phyloP scores from a whole-genome alignment of 169 alveolate species.

The Plasmodium malariae region DNA sequence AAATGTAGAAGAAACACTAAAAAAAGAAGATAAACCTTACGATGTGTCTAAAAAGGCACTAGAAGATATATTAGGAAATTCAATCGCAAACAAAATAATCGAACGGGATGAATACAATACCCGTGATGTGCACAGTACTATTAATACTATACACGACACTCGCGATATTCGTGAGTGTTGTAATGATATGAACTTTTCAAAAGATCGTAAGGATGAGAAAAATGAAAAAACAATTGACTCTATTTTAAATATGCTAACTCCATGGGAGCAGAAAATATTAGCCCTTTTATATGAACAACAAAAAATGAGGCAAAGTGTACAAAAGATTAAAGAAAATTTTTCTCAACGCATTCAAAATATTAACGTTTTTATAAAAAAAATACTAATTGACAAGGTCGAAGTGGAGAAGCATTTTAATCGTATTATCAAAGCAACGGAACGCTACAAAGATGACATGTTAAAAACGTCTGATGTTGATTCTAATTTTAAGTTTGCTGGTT shows the following conservation, averaged over 20 bases:
- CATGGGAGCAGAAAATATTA: constrained; percentile 87
- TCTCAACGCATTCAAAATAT: constrained; percentile 78
- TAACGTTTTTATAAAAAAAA: constrained; percentile 79
- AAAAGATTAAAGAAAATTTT: constrained; percentile 80
- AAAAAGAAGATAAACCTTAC: constrained; percentile 54
- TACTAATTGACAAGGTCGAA: constrained; percentile 83
- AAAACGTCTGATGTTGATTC: constrained; percentile 82
- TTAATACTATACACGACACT: not conserved
- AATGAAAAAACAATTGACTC: constrained; percentile 78
- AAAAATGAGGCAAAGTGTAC: constrained; percentile 83
- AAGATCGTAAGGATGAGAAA: constrained; percentile 78
- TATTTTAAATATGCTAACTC: constrained; percentile 80
- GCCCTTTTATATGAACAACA: constrained; percentile 87
- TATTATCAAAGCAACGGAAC: constrained; percentile 78
- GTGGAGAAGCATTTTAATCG: constrained; percentile 84
- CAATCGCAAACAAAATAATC: constrained; percentile 39
- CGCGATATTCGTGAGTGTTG: too few species aligned
- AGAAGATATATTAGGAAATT: constrained; percentile 65
- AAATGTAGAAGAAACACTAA: constrained; percentile 34
- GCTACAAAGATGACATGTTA: constrained; percentile 76
- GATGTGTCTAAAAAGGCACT: constrained; percentile 63
- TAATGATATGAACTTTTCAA: constrained; percentile 3
- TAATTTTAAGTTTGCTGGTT: constrained; percentile 82
- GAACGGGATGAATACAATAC: constrained; percentile 46
- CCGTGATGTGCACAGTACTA: too few species aligned